Conservation (phyloP, 78 protist species). For the Dictyostelium firmibasis region DNA sequence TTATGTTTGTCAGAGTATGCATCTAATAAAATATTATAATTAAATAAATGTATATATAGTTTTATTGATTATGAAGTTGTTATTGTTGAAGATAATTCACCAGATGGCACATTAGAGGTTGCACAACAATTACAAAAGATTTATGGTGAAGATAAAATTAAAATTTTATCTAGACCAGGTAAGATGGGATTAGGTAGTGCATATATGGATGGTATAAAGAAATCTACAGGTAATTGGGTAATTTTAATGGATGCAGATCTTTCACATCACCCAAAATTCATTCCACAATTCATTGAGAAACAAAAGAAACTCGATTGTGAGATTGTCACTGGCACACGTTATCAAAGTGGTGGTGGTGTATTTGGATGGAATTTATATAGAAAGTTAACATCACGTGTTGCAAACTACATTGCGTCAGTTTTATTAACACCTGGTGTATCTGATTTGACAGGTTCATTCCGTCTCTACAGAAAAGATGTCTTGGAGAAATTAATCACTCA, state of each 20-base stretch:
- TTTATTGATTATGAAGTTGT: conserved; percentile 88
- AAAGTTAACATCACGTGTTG: conserved; percentile 87
- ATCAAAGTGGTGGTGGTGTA: conserved; percentile 91
- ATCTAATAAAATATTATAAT: background rate
- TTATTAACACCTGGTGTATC: conserved; percentile 88
- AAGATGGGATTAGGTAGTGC: conserved; percentile 94
- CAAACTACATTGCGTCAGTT: conserved; percentile 88
- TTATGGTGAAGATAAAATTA: conserved; percentile 84
- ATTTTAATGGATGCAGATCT: conserved; percentile 96
- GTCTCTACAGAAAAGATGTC: conserved; percentile 89
- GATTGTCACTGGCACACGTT: conserved; percentile 95
- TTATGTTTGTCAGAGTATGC: too few relatives aligned
- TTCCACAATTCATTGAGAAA: conserved; percentile 90
- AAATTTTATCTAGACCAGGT: conserved; percentile 84
- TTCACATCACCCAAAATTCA: conserved; percentile 95
- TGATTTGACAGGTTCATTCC: conserved; percentile 94
- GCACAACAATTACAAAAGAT: conserved; percentile 87
- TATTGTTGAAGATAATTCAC: conserved; percentile 92
- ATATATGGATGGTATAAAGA: conserved; percentile 89
- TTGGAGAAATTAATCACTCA: conserved; percentile 79
- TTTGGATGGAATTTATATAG: conserved; percentile 93
- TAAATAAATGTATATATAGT: background rate
- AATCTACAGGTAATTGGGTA: conserved; percentile 92
- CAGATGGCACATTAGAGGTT: conserved; percentile 92
- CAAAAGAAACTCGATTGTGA: conserved; percentile 87